phyloP scores from a whole-genome alignment of 371 early-diverging fungal species.

The Thermomucor indicae-seudaticae region DNA sequence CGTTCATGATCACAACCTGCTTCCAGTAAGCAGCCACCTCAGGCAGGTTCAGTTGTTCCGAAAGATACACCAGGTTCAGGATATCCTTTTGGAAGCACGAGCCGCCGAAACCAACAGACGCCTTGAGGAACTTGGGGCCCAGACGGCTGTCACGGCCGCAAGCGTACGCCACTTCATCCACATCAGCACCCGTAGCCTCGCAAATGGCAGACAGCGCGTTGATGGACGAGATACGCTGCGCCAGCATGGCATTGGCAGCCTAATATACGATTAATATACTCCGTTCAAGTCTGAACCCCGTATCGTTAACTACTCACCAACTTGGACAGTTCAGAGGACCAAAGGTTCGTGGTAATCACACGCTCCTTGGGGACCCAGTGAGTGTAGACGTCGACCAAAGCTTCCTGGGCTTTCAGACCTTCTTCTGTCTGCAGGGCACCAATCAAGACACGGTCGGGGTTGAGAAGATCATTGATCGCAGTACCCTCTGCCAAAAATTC shows the following conservation, averaged over 20 bases:
- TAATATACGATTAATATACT: slow-evolving; percentile 14
- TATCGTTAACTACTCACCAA: slow-evolving; percentile 48
- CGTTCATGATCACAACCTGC: slow-evolving; percentile 89
- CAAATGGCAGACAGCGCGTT: slow-evolving; percentile 92
- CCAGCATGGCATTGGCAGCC: slow-evolving; percentile 94
- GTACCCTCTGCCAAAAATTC: slow-evolving; percentile 97
- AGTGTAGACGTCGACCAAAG: slow-evolving; percentile 75
- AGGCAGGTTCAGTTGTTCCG: slow-evolving; percentile 77
- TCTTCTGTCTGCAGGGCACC: slow-evolving; percentile 80
- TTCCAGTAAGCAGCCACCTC: slow-evolving; percentile 95
- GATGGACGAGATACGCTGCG: slow-evolving; percentile 94
- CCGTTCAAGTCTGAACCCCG: not conserved
- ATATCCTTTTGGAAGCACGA: slow-evolving; percentile 97
- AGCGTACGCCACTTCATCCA: slow-evolving; percentile 93
- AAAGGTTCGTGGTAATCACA: slow-evolving; percentile 89
- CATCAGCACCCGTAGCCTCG: slow-evolving; percentile 94
- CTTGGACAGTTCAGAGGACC: slow-evolving; percentile 94
- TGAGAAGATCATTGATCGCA: slow-evolving; percentile 79
- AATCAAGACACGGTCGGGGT: slow-evolving; percentile 93
- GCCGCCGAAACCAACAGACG: slow-evolving; percentile 94
- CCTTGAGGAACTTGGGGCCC: slow-evolving; percentile 90
- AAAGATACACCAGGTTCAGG: slow-evolving; percentile 86
- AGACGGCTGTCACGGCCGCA: slow-evolving; percentile 88
- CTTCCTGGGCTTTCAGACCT: slow-evolving; percentile 74
- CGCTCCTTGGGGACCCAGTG: slow-evolving; percentile 82